Evolutionary conservation across 345 rosid species (phyloP), one percentile per base, ranked within the genome.

Genomic region (Aquilaria sinensis): DNA sequence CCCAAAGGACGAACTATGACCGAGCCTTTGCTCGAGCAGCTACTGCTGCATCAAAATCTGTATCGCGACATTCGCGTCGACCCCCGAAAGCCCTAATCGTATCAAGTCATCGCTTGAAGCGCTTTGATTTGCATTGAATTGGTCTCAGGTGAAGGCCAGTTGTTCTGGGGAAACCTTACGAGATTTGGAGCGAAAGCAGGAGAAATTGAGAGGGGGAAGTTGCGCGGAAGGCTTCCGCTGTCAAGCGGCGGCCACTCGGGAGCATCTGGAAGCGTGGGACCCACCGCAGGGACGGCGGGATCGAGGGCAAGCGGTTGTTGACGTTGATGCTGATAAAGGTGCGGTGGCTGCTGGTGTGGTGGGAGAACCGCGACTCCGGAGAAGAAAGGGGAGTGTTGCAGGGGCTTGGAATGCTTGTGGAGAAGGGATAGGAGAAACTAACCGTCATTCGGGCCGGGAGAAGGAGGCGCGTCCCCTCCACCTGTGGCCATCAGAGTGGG

Each of bases 201-300:
- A 29, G 85, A 56, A 15, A 62, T 61, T 33, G 75, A 47, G 57
- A 51, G 80, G 7, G 66, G 58, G 51, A 57, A 81, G 87, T 78
- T 72, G 31, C 74, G 77, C 12, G 69, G 65, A 32, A 70, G 74
- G 67, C 77, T 83, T n/a, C 69, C 72, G 65, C 80, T 82, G 67
- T 77, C 77, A 56, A 82, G 67, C 14, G 74, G 70, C 75, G 81
- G 67, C 63, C 64, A 71, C 9, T 69, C 52, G 12, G 74, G 74
- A 56, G 77, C 56, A 52, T 76, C 67, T 1, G 73, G 64, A 2
- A 89, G 29, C 34, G 80, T 62, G 37, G 86, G 97, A 0, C 96
- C 97, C 53, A 90, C 81, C 10, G 89, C 89, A 0, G 99, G 91
- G 53, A 94, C 86, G 13, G 95, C 99, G 3, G 97, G 95, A 79